Evolutionary conservation across 1,284 basidiomycete species (phyloP), one percentile per base, ranked within the genome.

Genomic region (Ceratobasidium sp.): DNA sequence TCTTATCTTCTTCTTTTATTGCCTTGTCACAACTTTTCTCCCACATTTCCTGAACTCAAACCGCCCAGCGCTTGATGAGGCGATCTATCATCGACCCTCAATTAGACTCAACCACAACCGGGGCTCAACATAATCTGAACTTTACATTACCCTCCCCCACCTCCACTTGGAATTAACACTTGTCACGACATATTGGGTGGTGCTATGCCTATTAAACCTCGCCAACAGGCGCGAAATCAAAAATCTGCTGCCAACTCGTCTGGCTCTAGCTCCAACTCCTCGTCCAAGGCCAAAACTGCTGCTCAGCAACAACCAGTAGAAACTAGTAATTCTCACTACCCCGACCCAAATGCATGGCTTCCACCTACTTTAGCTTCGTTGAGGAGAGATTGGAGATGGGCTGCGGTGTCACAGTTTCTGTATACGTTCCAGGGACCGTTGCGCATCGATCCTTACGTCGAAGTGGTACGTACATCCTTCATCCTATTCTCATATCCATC

Each of bases 371-470:
- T 76, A 33, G 59, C 50, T 38, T 78, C 77, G 44, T 85, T 88
- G 73, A 88, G 93, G 77, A 89, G 86, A 68, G 88, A 93, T 77
- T 94, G 93, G 93, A 93, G 93, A 87, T 95, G 93, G 93, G 94
- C 93, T 13, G 91, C 91, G 33, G 91, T 94, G 83, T 89, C 89
- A 84, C 93, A 95, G 83, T 94, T 94, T 87, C 92, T 93, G 86
- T 91, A 88, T 83, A 94, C 92, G 33, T 95, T 94, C 85, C 87
- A 88, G 71, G 87, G 87, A 62, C 85, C 95, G 76, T 88, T 94
- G 80, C 85, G 89, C 75, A 88, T 92, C 86, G 85, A 88, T 79
- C 91, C 93, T 83, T 88, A 94, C 74, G 85, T 89, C 70, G 83
- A 94, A 74, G 83, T 85, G 80, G 91, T 93, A 83, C 83, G 92